A percentile compares a stretch with the other conserved stretches of the same genome.
Evolutionary conservation across 495 filamentous ascomycete genomes (phyloP).

Genomic region (Talaromyces wortmannii): DNA sequence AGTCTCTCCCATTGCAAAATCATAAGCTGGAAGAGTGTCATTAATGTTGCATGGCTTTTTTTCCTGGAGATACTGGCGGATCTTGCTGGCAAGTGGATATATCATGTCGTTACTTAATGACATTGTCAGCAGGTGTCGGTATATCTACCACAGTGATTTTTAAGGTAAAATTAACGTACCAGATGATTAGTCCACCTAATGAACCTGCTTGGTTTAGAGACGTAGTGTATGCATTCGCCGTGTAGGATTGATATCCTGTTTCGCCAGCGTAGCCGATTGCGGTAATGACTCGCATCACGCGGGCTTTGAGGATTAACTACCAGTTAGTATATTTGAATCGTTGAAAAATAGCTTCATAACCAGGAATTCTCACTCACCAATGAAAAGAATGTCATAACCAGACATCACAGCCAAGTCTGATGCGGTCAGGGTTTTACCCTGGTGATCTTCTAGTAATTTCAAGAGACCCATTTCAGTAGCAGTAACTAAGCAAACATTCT

Average conservation of each 20-base stretch:
- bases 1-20: background rate
- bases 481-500: background rate
- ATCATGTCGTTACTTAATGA: background rate
- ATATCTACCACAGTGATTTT: background rate
- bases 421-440: background rate
- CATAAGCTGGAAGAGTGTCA: background rate
- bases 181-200: background rate
- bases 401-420: background rate
- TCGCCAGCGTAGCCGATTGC: background rate
- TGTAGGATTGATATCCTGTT: background rate
- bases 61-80: background rate
- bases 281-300: background rate
- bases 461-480: background rate
- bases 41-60: background rate
- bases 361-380: background rate
- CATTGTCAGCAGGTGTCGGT: too few species aligned
- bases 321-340: too few species aligned
- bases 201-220: background rate
- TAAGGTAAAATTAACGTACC: background rate
- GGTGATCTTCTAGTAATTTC: background rate
- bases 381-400: background rate
- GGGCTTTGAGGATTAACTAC: too few species aligned
- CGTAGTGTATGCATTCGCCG: background rate
- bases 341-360: too few species aligned
- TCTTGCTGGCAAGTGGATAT: background rate